These are phyloP conservation scores for Canna indica DNA, from an alignment of 176 grass and related monocot species.

Conservation along the genomic window DNA sequence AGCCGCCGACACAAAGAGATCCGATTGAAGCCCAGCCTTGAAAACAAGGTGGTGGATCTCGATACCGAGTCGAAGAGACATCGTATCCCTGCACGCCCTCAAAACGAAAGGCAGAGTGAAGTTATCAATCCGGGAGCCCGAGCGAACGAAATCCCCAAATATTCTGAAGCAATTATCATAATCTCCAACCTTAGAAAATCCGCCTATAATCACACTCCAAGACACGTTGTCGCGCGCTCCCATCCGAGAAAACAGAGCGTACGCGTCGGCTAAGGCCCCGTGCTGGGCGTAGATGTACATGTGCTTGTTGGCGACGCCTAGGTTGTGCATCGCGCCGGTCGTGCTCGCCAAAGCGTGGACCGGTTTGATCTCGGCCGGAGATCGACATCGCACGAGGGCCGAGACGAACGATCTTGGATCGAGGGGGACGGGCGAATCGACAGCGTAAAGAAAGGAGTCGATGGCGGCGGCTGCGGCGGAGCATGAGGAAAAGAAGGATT, in stretches of 20 bases:
- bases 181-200: slow-evolving; percentile 2
- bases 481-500: background rate
- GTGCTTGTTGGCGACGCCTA: slow-evolving; percentile 12
- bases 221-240: slow-evolving; percentile 3
- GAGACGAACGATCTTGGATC: slow-evolving; percentile 11
- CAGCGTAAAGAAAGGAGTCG: background rate
- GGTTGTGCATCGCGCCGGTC: background rate
- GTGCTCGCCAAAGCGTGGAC: slow-evolving; percentile 7
- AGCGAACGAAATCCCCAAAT: slow-evolving; percentile 7
- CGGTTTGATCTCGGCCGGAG: background rate
- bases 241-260: slow-evolving; percentile 4
- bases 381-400: slow-evolving; percentile 8
- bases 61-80: background rate
- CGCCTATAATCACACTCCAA: slow-evolving; percentile 9
- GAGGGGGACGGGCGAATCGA: background rate
- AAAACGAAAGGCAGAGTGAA: slow-evolving; percentile 17
- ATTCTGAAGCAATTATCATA: background rate
- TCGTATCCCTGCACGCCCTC: slow-evolving; percentile 10
- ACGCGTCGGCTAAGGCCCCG: background rate
- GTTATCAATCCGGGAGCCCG: slow-evolving; percentile 8
- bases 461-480: background rate
- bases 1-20: slow-evolving; percentile 9
- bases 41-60: slow-evolving; percentile 10
- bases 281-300: slow-evolving; percentile 16
- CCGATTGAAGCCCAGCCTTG: slow-evolving; percentile 11